Percentiles rank a stretch among this genome's conserved stretches.
These are phyloP conservation scores for Cladosporium halotolerans DNA, from an alignment of 2,329 filamentous ascomycete genomes.

Conservation along the genomic window DNA sequence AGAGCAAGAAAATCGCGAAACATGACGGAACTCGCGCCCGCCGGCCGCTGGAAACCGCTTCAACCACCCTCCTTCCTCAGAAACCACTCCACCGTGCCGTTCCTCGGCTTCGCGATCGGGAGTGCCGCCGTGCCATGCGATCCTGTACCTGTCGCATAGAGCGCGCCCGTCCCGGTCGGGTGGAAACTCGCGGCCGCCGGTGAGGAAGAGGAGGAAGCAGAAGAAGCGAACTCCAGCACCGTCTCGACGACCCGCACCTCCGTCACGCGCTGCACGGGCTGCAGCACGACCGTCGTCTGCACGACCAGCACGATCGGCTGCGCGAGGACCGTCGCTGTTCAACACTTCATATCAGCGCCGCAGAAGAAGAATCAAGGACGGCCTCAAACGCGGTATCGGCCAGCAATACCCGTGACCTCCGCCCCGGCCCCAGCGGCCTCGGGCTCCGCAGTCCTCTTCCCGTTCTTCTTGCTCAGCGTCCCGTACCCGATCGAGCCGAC, in stretches of 20 bases:
- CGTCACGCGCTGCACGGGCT: constrained; percentile 18
- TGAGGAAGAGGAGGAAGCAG: background rate
- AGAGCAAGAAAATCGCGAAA: no score
- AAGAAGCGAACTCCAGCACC: background rate
- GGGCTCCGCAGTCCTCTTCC: constrained; percentile 1
- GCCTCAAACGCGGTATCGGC: constrained; percentile 16
- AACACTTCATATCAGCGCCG: constrained; percentile 13
- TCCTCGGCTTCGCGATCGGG: no score
- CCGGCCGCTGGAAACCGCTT: no score
- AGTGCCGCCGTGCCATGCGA: background rate
- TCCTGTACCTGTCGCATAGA: background rate
- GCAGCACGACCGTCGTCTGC: constrained; percentile 17
- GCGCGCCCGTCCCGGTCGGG: background rate
- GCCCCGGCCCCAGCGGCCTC: constrained; percentile 1
- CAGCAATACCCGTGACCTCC: constrained; percentile 21
- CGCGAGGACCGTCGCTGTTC: constrained; percentile 4
- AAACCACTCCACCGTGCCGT: no score
- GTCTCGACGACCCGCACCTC: constrained; percentile 18
- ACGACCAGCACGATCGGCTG: constrained; percentile 18
- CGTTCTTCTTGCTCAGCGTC: constrained; percentile 15
- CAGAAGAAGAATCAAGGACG: background rate
- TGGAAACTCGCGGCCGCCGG: background rate
- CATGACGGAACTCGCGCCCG: no score
- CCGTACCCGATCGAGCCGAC: constrained; percentile 26
- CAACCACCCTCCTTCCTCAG: no score